Percentiles rank a stretch among this genome's conserved stretches.
phyloP scores from a whole-genome alignment of 2,329 filamentous ascomycete species.

The Neopestalotiopsis sp. region DNA sequence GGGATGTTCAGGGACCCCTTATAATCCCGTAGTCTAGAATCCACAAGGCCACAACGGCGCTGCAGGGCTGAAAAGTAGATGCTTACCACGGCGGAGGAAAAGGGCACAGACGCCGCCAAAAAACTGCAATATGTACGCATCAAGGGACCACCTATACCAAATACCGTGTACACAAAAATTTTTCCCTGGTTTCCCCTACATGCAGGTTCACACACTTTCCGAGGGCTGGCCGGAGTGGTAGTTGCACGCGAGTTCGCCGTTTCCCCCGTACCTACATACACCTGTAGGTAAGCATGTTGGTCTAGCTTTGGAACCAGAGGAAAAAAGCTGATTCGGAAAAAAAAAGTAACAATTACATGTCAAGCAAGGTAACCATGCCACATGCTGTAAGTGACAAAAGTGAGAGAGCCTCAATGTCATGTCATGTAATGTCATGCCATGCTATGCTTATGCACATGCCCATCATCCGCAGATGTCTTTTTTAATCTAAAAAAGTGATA shows the following conservation, averaged over 20 bases:
- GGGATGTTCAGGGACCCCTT: neutral
- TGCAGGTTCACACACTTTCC: neutral
- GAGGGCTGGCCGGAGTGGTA: neutral
- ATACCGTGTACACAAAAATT: too few relatives aligned
- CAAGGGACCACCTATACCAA: neutral
- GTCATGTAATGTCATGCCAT: conserved; percentile 18
- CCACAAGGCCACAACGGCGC: conserved; percentile 10
- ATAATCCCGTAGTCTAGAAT: neutral
- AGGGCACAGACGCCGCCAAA: neutral
- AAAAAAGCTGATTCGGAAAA: neutral
- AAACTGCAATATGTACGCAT: neutral
- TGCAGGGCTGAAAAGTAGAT: conserved; percentile 28
- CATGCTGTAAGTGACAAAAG: conserved; percentile 7
- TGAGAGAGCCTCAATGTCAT: conserved; percentile 20
- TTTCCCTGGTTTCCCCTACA: neutral
- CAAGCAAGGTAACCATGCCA: neutral
- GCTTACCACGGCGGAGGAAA: neutral
- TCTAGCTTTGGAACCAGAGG: neutral
- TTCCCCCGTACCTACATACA: neutral
- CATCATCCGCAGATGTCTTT: conserved; percentile 14
- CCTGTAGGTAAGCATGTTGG: neutral
- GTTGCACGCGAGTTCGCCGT: neutral
- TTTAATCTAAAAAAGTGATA: neutral
- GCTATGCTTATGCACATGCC: conserved; percentile 13
- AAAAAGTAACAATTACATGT: neutral